Evolutionary conservation across 495 filamentous ascomycete genomes (phyloP).

Genomic region (Friedmanniomyces simplex): DNA sequence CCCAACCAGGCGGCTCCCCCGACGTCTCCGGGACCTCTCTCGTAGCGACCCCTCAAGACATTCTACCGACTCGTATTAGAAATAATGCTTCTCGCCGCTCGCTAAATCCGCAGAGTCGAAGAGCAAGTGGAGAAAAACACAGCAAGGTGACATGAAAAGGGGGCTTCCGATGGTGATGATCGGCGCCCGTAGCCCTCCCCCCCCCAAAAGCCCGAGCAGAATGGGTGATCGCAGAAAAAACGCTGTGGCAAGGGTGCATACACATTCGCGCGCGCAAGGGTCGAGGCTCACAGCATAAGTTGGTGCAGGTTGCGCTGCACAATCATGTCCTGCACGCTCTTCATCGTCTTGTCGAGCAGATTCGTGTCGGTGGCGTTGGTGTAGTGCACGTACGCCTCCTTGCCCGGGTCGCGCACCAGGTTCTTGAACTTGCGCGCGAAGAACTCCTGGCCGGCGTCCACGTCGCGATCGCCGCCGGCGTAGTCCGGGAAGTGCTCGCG

Average conservation of each 20-base stretch:
- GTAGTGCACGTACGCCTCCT: constrained; percentile 83
- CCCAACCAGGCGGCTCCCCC: no score
- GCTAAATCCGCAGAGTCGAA: neutral
- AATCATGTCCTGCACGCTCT: constrained; percentile 97
- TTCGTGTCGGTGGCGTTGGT: constrained; percentile 97
- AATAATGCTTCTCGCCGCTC: neutral
- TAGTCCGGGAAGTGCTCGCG: constrained; percentile 92
- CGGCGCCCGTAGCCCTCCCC: no score
- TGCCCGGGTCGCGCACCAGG: constrained; percentile 71
- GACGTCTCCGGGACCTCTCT: neutral
- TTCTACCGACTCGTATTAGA: neutral
- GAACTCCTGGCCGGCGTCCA: constrained; percentile 60
- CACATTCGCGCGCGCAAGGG: no score
- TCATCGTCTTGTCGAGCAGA: constrained; percentile 93
- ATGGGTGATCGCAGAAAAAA: neutral
- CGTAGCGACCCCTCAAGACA: neutral
- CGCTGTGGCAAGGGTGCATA: neutral
- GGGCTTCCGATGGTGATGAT: no score
- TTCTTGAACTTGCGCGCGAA: constrained; percentile 84
- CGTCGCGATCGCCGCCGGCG: constrained; percentile 48
- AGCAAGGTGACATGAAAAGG: no score
- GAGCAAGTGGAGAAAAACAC: neutral
- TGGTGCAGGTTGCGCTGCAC: constrained; percentile 94
- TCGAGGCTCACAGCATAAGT: constrained; percentile 68
- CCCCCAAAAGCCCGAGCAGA: no score